phyloP scores from a whole-genome alignment of 2,329 filamentous ascomycete species.

The Beauveria asiatica region DNA sequence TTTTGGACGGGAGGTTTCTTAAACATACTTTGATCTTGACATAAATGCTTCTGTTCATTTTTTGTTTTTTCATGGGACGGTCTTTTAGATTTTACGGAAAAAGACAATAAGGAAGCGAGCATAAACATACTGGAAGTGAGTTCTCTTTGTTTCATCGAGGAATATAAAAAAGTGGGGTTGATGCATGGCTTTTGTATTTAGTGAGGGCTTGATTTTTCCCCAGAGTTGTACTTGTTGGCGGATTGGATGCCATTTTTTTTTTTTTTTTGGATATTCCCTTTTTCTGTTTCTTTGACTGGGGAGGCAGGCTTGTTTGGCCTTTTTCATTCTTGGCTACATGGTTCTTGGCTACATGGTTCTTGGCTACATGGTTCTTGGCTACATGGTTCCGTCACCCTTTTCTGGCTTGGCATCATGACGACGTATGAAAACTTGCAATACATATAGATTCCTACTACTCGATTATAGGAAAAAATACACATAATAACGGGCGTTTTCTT shows the following conservation, averaged over 20 bases:
- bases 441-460: neutral
- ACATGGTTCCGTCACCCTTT: neutral
- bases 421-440: neutral
- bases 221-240: too few relatives aligned
- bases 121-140: too few relatives aligned
- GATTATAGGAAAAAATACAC: neutral
- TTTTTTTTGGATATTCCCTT: neutral
- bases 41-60: too few relatives aligned
- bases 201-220: too few relatives aligned
- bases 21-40: too few relatives aligned
- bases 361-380: neutral
- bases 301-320: too few relatives aligned
- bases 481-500: neutral
- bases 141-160: too few relatives aligned
- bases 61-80: too few relatives aligned
- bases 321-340: neutral
- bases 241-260: neutral
- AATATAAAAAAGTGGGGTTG: too few relatives aligned
- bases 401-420: neutral
- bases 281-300: neutral
- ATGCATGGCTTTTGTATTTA: too few relatives aligned
- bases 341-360: neutral
- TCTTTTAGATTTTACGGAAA: too few relatives aligned
- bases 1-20: neutral
- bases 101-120: too few relatives aligned